Evolutionary conservation across 495 filamentous ascomycete species (phyloP).

Genomic region (Saxophila tyrrhenica): DNA sequence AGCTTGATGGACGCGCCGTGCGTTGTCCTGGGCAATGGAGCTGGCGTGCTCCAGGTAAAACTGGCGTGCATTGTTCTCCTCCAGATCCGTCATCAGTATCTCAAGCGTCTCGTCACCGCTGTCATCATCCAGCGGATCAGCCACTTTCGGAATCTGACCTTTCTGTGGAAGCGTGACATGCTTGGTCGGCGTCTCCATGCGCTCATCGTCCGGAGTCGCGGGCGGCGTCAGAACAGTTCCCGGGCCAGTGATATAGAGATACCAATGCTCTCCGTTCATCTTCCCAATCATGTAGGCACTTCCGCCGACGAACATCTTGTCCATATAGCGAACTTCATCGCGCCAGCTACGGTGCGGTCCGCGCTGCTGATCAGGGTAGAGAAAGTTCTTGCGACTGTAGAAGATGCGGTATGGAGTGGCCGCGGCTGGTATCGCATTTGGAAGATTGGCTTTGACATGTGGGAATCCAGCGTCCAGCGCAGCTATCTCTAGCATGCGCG

Average conservation of each 20-base stretch:
- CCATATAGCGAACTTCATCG: conserved; percentile 83
- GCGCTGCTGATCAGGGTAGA: conserved; percentile 88
- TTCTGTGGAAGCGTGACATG: conserved; percentile 41
- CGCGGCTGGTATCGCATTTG: conserved; percentile 49
- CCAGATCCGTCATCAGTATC: conserved; percentile 96
- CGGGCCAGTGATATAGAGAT: conserved; percentile 88
- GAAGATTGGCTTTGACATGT: conserved; percentile 40
- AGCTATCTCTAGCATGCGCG: conserved; percentile 82
- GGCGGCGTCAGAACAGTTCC: conserved; percentile 74
- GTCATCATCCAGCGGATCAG: conserved; percentile 15
- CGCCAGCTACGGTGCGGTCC: conserved; percentile 97
- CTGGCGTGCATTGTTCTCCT: conserved; percentile 83
- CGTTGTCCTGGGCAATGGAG: conserved; percentile 62
- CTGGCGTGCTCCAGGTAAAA: conserved; percentile 92
- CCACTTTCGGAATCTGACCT: background rate
- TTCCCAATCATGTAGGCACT: conserved; percentile 99
- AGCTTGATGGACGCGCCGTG: conserved; percentile 38
- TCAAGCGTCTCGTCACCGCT: conserved; percentile 81
- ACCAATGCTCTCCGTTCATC: conserved; percentile 99
- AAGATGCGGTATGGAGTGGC: conserved; percentile 92
- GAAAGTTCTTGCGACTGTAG: conserved; percentile 97
- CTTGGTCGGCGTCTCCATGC: conserved; percentile 55
- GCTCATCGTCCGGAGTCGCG: conserved; percentile 53
- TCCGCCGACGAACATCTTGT: conserved; percentile 78
- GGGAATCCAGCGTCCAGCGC: conserved; percentile 79